phyloP scores from a whole-genome alignment of 371 early-diverging fungal genomes.

The Mucor saturninus region DNA sequence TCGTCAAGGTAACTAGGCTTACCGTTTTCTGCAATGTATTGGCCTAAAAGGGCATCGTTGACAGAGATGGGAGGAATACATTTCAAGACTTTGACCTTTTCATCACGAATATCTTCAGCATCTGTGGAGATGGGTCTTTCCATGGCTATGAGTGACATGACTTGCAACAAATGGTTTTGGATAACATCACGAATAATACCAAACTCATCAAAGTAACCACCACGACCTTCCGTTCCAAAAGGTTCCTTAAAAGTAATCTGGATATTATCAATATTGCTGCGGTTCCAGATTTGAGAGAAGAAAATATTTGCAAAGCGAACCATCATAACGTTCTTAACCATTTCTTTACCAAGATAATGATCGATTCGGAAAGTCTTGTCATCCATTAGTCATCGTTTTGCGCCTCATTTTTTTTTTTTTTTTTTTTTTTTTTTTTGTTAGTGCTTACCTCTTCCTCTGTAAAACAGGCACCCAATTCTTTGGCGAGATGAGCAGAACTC shows the following conservation, averaged over 20 bases:
- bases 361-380: constrained; percentile 92
- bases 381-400: not conserved
- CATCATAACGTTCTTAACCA: constrained; percentile 97
- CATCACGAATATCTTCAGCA: constrained; percentile 90
- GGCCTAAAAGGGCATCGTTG: constrained; percentile 87
- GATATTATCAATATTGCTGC: constrained; percentile 89
- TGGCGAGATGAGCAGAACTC: constrained; percentile 71
- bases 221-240: constrained; percentile 98
- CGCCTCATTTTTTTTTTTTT: not conserved
- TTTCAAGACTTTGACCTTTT: constrained; percentile 89
- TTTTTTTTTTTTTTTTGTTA: not conserved
- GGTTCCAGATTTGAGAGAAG: constrained; percentile 94
- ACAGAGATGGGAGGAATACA: constrained; percentile 77
- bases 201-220: constrained; percentile 99
- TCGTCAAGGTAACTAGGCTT: constrained; percentile 93
- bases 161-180: constrained; percentile 97
- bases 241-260: constrained; percentile 99
- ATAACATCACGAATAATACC: constrained; percentile 99
- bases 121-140: constrained; percentile 83
- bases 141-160: constrained; percentile 93
- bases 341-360: constrained; percentile 98
- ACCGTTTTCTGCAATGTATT: constrained; percentile 81
- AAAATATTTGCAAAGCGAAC: constrained; percentile 95
- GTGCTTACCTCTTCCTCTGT: constrained; percentile 74
- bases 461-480: constrained; percentile 77